These are phyloP conservation scores for Brasilioporus rufonigricans DNA, from an alignment of 768 basidiomycete genomes.

Conservation along the genomic window DNA sequence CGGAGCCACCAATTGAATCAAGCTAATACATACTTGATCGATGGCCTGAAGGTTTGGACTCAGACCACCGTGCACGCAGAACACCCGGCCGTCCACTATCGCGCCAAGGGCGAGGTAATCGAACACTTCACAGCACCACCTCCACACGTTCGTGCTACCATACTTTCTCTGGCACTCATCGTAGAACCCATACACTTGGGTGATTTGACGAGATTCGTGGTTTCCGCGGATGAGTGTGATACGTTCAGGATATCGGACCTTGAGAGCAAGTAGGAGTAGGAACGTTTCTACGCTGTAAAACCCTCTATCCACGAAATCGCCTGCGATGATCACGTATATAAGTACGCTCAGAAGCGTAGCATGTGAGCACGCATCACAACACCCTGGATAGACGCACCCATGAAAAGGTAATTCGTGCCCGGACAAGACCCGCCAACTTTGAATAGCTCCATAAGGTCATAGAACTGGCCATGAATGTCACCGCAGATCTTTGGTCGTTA, in stretches of 20 bases:
- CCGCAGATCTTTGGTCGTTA: slow-evolving; percentile 68
- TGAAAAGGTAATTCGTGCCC: slow-evolving; percentile 93
- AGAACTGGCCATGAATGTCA: slow-evolving; percentile 97
- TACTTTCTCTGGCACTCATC: slow-evolving; percentile 98
- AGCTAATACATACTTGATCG: slow-evolving; percentile 68
- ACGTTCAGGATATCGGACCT: slow-evolving; percentile 95
- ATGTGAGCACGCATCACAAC: slow-evolving; percentile 2
- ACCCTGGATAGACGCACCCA: slow-evolving; percentile 55
- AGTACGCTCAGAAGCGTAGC: slow-evolving; percentile 5
- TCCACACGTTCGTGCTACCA: slow-evolving; percentile 90
- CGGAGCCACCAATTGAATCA: slow-evolving; percentile 15
- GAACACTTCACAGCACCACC: slow-evolving; percentile 98
- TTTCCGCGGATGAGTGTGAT: slow-evolving; percentile 97
- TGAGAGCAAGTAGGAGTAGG: slow-evolving; percentile 89
- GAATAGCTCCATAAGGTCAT: slow-evolving; percentile 95
- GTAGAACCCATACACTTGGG: slow-evolving; percentile 92
- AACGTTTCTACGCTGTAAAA: slow-evolving; percentile 98
- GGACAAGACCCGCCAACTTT: slow-evolving; percentile 90
- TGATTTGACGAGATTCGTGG: slow-evolving; percentile 97
- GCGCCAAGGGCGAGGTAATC: slow-evolving; percentile 94
- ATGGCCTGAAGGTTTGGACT: slow-evolving; percentile 84
- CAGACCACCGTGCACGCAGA: slow-evolving; percentile 96
- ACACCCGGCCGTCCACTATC: slow-evolving; percentile 95
- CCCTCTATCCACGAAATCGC: slow-evolving; percentile 97
- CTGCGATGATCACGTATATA: slow-evolving; percentile 39